Conservation (phyloP, 2,329 filamentous ascomycete species). For the Cordyceps cateniannulata region DNA sequence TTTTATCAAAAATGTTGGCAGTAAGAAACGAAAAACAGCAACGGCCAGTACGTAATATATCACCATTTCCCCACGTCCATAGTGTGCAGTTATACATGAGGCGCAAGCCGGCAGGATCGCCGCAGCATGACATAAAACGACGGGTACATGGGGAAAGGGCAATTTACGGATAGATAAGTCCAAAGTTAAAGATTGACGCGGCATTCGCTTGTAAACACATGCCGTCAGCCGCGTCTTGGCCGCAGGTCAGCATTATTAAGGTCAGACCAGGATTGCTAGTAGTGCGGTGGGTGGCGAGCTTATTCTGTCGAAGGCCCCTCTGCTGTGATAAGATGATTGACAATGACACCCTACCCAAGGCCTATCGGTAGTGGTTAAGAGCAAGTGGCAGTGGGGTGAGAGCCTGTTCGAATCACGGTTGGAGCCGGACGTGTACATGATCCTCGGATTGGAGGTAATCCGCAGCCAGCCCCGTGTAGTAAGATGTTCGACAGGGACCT, state of each 20-base stretch:
- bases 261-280: neutral
- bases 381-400: neutral
- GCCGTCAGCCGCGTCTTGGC: slow-evolving; percentile 1
- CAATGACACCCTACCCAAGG: slow-evolving; percentile 1
- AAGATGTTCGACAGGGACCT: neutral
- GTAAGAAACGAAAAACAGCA: no score
- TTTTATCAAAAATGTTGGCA: no score
- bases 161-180: neutral
- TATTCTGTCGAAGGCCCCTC: neutral
- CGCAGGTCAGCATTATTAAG: slow-evolving; percentile 9
- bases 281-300: neutral
- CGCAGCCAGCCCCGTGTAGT: neutral
- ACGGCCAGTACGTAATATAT: no score
- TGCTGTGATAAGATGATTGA: neutral
- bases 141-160: neutral
- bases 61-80: no score
- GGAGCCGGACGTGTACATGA: neutral
- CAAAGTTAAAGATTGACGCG: neutral
- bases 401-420: neutral
- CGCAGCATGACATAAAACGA: neutral
- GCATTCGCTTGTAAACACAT: neutral
- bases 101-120: neutral
- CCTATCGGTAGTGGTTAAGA: neutral
- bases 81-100: no score
- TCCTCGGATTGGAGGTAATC: neutral